Evolutionary conservation across 2,329 filamentous ascomycete genomes (phyloP), one percentile per base, ranked within the genome.

Genomic region (Fusarium siculi): DNA sequence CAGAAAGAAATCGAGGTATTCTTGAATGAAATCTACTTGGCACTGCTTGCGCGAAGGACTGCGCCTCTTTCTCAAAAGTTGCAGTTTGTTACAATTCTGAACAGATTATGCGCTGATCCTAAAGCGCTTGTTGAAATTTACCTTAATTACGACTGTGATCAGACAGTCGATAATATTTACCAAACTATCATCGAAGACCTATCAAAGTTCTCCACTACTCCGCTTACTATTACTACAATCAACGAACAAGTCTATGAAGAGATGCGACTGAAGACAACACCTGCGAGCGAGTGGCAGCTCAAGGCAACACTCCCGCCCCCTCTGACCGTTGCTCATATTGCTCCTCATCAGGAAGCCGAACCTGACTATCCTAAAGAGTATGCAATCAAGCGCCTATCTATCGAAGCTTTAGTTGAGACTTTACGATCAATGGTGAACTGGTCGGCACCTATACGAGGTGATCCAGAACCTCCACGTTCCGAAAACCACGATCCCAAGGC

Each of bases 1-100:
- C 78, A 94, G 91, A 97, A 97, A 89, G 96, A 99, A 80, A 93
- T 99, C 62, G 96, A 98, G 81, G 96, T 99, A 1, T 98, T 99
- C 80, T 84, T 99, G 66, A 98, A 98, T 80, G 96, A 99, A 80
- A 97, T 99, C 36, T 99, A 99, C 79, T 86, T 99, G 9, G 93
- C 95, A 1, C 94, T 98, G 46, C 85, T 99, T 42, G 96, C 97
- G 55, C 93, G 96, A 81, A 91, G 92, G 72, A 95, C 91, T 66
- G 95, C 96, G 1, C 96, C 96, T 8, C 84, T 92, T 15, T 95
- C 95, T 68, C 96, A 99, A 80, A 99, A 98, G 82, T 89, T 96
- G 61, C 95, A 96, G 79, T 96, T 98, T 74, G 90, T 99, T 81
- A 91, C 91, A 68, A 90, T 99, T 32, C 87, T 99, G 58, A 93